Conservation (phyloP, 768 basidiomycete genomes). For the Suillus alpinus region DNA sequence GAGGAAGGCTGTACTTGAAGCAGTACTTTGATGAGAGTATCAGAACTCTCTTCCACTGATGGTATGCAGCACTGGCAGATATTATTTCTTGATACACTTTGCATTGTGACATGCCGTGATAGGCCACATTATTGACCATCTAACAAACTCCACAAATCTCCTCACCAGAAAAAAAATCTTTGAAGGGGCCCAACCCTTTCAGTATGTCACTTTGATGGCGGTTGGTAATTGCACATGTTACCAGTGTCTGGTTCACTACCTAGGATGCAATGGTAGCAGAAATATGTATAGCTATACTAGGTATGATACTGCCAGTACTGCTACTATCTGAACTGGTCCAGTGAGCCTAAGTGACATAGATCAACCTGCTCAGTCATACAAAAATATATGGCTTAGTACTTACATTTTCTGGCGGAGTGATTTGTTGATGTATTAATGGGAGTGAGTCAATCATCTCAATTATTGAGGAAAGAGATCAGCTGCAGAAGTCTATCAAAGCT, state of each 20-base stretch:
- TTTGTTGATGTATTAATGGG: too few species aligned
- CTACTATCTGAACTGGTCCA: background rate
- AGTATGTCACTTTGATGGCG: background rate
- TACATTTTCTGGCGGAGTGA: background rate
- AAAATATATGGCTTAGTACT: background rate
- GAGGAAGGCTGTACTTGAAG: background rate
- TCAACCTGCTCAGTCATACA: background rate
- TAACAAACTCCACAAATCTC: background rate
- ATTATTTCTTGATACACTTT: background rate
- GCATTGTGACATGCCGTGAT: background rate
- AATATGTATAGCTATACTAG: background rate
- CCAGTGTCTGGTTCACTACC: background rate
- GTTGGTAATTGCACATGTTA: background rate
- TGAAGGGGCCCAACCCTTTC: background rate
- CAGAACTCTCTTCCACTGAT: background rate
- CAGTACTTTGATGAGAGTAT: background rate
- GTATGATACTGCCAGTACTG: background rate
- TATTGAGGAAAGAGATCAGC: too few species aligned
- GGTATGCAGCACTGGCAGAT: background rate
- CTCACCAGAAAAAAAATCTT: background rate
- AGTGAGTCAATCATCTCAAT: too few species aligned
- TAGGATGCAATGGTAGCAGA: background rate
- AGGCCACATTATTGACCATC: background rate
- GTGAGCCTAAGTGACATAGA: background rate
- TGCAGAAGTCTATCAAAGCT: too few species aligned